Percentiles rank a stretch among this genome's conserved stretches.
Evolutionary conservation across 2,329 filamentous ascomycete genomes (phyloP).

Genomic region (Sclerotiophoma versabilis): DNA sequence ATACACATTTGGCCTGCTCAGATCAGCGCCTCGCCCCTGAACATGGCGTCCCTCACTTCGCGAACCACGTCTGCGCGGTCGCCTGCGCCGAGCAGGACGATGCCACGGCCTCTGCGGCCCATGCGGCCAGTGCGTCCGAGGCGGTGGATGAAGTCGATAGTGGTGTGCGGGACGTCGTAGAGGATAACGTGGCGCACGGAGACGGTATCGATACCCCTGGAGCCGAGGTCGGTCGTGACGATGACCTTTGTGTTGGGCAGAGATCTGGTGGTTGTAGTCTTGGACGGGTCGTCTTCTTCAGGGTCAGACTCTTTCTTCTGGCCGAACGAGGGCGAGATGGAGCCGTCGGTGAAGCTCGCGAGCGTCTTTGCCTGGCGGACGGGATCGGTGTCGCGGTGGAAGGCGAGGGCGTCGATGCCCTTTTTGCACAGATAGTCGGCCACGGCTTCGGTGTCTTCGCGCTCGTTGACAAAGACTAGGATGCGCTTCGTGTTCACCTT

Average conservation of each 20-base stretch:
- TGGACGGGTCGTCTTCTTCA: background rate
- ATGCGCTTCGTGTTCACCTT: conserved; percentile 78
- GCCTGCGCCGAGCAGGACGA: conserved; percentile 88
- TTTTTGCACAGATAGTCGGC: conserved; percentile 80
- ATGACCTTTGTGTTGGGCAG: conserved; percentile 86
- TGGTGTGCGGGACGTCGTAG: conserved; percentile 97
- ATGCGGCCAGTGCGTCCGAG: conserved; percentile 91
- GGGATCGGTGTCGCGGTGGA: conserved; percentile 84
- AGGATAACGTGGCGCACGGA: conserved; percentile 90
- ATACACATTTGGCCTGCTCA: conserved; percentile 40
- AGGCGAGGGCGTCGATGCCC: conserved; percentile 84
- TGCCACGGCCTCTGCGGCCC: conserved; percentile 85
- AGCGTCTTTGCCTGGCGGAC: conserved; percentile 80
- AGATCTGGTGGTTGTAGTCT: conserved; percentile 50
- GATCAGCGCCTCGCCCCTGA: conserved; percentile 58
- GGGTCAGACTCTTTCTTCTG: background rate
- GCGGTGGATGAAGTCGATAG: conserved; percentile 97
- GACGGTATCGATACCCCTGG: conserved; percentile 91
- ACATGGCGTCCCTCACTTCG: conserved; percentile 82
- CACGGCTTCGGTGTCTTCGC: conserved; percentile 83
- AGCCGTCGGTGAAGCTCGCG: conserved; percentile 65
- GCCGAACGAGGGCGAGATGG: conserved; percentile 12
- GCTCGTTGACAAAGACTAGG: conserved; percentile 96
- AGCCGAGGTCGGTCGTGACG: conserved; percentile 92
- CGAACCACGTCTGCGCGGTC: conserved; percentile 89